phyloP scores from a whole-genome alignment of 495 filamentous ascomycete species.

The Thozetella sp. region DNA sequence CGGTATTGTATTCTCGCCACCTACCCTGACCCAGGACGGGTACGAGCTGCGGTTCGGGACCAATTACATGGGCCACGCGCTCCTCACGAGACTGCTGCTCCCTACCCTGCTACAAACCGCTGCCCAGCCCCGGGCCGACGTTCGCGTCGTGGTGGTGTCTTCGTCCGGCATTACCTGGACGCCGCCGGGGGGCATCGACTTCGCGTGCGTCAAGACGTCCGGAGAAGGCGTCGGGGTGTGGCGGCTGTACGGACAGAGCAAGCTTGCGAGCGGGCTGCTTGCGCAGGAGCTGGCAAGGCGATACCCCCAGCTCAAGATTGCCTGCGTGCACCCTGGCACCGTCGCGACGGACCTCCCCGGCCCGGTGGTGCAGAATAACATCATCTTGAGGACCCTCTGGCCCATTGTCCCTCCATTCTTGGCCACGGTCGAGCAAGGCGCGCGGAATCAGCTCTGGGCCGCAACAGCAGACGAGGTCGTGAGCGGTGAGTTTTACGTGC shows the following conservation, averaged over 20 bases:
- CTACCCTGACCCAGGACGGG: conserved; percentile 52
- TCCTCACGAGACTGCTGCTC: conserved; percentile 65
- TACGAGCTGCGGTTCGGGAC: conserved; percentile 68
- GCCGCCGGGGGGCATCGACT: conserved; percentile 30
- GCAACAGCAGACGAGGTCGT: conserved; percentile 9
- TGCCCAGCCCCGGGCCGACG: conserved; percentile 35
- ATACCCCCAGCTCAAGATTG: conserved; percentile 55
- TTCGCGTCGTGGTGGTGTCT: conserved; percentile 33
- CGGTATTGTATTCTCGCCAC: conserved; percentile 57
- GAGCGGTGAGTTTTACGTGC: conserved; percentile 15
- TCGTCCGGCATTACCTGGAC: conserved; percentile 28
- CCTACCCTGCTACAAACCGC: conserved; percentile 51
- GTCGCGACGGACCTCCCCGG: conserved; percentile 52
- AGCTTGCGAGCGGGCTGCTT: conserved; percentile 67
- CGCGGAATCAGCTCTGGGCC: conserved; percentile 62
- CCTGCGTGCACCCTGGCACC: conserved; percentile 67
- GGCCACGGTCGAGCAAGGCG: conserved; percentile 39
- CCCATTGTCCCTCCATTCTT: conserved; percentile 4
- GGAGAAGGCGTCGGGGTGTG: conserved; percentile 27
- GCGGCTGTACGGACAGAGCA: conserved; percentile 61
- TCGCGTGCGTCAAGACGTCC: conserved; percentile 15
- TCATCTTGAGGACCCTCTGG: conserved; percentile 5
- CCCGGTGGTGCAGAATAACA: conserved; percentile 10
- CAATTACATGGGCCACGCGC: conserved; percentile 66
- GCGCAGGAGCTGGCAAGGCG: conserved; percentile 57